A percentile compares a stretch with the other conserved stretches of the same genome.
Evolutionary conservation across 1,284 basidiomycete species (phyloP).

Genomic region (Microbotryomycetes sp.): DNA sequence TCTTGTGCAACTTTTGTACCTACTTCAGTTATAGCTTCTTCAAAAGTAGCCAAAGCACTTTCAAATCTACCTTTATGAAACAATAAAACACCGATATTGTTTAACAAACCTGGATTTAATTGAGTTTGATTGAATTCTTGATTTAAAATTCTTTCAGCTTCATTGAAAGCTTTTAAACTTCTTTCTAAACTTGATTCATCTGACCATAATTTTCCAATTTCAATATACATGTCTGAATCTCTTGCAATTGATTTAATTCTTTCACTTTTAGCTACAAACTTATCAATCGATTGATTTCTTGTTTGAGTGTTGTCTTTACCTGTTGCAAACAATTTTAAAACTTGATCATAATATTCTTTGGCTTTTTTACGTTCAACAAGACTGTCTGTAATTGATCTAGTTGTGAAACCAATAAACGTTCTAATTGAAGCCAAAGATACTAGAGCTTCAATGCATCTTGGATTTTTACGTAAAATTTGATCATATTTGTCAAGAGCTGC

Average conservation of each 20-base stretch:
- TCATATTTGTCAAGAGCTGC: constrained; percentile 83
- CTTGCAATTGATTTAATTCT: constrained; percentile 50
- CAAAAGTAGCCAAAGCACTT: constrained; percentile 48
- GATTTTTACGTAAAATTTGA: constrained; percentile 53
- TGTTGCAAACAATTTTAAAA: constrained; percentile 58
- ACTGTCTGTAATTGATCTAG: constrained; percentile 46
- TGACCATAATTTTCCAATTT: constrained; percentile 81
- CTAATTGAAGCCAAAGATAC: constrained; percentile 84
- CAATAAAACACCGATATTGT: constrained; percentile 68
- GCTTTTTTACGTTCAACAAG: constrained; percentile 67
- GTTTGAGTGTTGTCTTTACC: constrained; percentile 34
- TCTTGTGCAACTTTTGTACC: constrained; percentile 51
- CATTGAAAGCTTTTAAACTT: constrained; percentile 62
- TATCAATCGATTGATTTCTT: background rate
- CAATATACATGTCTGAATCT: constrained; percentile 75
- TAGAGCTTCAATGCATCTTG: constrained; percentile 59
- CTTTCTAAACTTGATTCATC: constrained; percentile 63
- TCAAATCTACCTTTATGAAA: constrained; percentile 60
- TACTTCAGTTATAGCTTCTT: constrained; percentile 44
- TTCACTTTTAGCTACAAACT: constrained; percentile 22
- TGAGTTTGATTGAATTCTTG: constrained; percentile 27
- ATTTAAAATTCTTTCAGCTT: constrained; percentile 60
- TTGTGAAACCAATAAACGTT: constrained; percentile 50
- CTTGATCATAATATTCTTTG: constrained; percentile 70
- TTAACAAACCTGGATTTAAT: constrained; percentile 56